phyloP scores from a whole-genome alignment of 305 asterid genomes.

The Salvia sclarea region DNA sequence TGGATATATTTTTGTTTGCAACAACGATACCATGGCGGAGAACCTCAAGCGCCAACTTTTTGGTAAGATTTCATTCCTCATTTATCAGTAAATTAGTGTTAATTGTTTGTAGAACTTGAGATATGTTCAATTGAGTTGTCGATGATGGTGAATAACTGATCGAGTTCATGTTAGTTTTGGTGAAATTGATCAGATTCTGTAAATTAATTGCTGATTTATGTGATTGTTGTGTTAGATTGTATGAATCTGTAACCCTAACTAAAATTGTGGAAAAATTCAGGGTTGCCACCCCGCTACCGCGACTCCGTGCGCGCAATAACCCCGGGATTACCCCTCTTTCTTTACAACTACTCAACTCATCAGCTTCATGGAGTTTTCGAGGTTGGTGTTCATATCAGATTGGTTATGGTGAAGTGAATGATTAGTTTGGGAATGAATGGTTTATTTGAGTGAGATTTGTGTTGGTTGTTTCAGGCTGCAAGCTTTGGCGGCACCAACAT shows the following conservation, averaged over 20 bases:
- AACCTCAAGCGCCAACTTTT: conserved; percentile 93
- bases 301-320: conserved; percentile 94
- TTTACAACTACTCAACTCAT: conserved; percentile 95
- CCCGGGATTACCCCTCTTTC: conserved; percentile 96
- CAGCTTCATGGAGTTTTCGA: conserved; percentile 97
- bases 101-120: neutral
- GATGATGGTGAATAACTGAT: neutral
- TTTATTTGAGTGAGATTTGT: neutral
- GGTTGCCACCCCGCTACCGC: conserved; percentile 92
- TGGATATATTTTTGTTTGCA: conserved; percentile 95
- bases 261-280: too few relatives aligned
- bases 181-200: neutral
- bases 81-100: too few relatives aligned
- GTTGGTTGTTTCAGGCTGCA: conserved; percentile 61
- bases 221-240: neutral
- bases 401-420: too few relatives aligned
- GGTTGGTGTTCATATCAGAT: conserved; percentile 43
- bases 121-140: neutral
- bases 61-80: conserved; percentile 49
- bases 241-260: neutral
- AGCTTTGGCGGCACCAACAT: conserved; percentile 95
- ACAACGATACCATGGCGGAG: conserved; percentile 97
- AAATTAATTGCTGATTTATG: neutral
- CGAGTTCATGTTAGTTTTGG: neutral
- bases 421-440: too few relatives aligned